A percentile compares a stretch with the other conserved stretches of the same genome.
These are phyloP conservation scores for Asclepias syriaca DNA, from an alignment of 257 asterid genomes.

Conservation along the genomic window DNA sequence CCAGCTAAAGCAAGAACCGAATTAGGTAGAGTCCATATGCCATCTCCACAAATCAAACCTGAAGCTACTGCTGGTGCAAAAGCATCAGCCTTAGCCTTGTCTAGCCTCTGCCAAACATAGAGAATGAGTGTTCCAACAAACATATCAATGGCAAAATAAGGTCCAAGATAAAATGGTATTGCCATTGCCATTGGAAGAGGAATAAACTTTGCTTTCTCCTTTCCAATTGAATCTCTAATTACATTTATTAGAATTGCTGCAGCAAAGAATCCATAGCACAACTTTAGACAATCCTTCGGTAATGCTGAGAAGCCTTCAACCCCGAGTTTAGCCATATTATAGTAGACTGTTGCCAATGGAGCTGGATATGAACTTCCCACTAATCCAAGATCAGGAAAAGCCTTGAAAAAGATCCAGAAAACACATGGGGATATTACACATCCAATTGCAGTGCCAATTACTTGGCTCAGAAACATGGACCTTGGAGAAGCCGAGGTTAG, in stretches of 20 bases:
- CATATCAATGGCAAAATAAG: constrained; percentile 61
- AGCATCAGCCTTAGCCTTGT: constrained; percentile 52
- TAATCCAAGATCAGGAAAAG: constrained; percentile 45
- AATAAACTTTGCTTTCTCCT: constrained; percentile 36
- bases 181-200: constrained; percentile 86
- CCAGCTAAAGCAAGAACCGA: constrained; percentile 50
- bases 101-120: constrained; percentile 46
- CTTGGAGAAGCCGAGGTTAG: constrained; percentile 59
- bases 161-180: constrained; percentile 56
- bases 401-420: constrained; percentile 55
- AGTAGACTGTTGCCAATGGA: constrained; percentile 44
- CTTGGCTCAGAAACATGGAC: constrained; percentile 72
- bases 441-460: constrained; percentile 69
- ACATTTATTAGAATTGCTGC: constrained; percentile 48
- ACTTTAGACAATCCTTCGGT: constrained; percentile 47
- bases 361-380: constrained; percentile 53
- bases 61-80: constrained; percentile 63
- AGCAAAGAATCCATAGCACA: constrained; percentile 52
- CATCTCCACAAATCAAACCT: constrained; percentile 64
- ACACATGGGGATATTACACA: constrained; percentile 58
- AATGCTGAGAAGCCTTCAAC: constrained; percentile 63
- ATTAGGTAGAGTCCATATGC: constrained; percentile 56
- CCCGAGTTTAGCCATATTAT: constrained; percentile 58
- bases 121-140: constrained; percentile 59
- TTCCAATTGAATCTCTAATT: constrained; percentile 46